phyloP scores from a whole-genome alignment of 2,329 filamentous ascomycete species.

The Ophiostoma himal-ulmi region DNA sequence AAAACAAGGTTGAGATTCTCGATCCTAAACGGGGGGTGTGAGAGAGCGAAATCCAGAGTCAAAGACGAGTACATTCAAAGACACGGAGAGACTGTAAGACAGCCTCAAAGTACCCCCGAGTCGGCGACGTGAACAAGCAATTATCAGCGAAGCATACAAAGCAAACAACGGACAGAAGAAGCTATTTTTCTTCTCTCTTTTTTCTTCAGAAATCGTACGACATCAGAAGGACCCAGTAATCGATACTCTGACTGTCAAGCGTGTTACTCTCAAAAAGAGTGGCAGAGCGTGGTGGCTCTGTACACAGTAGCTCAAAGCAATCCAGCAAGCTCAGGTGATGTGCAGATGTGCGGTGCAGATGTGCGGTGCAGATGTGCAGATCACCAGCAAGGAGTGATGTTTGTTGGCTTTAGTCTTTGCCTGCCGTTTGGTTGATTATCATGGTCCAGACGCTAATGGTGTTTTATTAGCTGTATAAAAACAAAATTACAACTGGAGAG shows the following conservation, averaged over 20 bases:
- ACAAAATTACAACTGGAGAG: neutral
- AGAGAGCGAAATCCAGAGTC: neutral
- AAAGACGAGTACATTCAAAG: neutral
- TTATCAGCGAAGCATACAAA: neutral
- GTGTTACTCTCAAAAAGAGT: neutral
- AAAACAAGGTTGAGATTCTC: neutral
- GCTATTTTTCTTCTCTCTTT: neutral
- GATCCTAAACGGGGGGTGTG: neutral
- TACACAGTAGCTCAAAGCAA: neutral
- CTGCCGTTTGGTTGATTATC: neutral
- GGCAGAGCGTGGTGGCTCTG: too few relatives aligned
- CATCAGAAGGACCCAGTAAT: neutral
- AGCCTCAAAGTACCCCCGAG: neutral
- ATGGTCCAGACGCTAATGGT: neutral
- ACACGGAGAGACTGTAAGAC: neutral
- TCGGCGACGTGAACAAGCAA: neutral
- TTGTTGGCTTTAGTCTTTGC: neutral
- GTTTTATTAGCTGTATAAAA: neutral
- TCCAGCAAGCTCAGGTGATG: neutral
- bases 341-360: conserved; percentile 10
- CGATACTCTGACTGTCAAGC: neutral
- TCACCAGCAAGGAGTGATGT: conserved; percentile 4
- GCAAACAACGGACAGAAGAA: neutral
- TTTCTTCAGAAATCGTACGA: neutral
- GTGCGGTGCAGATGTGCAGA: conserved; percentile 10